Evolutionary conservation across 2,329 filamentous ascomycete genomes (phyloP), one percentile per base, ranked within the genome.

Genomic region (Pseudogymnoascus verrucosus): DNA sequence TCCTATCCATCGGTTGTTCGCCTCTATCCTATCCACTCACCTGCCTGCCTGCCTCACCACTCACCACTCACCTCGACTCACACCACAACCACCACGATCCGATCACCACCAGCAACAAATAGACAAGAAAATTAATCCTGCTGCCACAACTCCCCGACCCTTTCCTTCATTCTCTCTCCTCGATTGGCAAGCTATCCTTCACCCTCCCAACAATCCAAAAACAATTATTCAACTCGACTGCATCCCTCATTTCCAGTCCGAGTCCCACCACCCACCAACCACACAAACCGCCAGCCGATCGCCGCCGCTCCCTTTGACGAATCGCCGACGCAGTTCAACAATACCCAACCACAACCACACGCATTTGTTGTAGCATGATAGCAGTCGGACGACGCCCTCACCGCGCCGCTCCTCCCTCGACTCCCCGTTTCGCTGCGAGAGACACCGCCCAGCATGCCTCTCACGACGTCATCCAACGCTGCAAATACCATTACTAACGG

Each of bases 381-480:
- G 44, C 44, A 28, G 44, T 51, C 44, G 23, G 3, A 14, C 44
- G 44, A 51, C 44, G 44, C 44, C 44, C 44, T 51, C 44, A 51
- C 44, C 44, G 44, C 23, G 44, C 44, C 44, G 44, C 44, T 28
- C 44, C 44, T 51, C 44, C 44, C 44, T 51, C 44, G 44, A 51
- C 44, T 28, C 23, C 23, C 44, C 23, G 23, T 51, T 28, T 14
- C 44, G 44, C 44, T 51, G 44, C 23, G 44, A 51, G 12, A 51
- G 19, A 14, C 44, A 8, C 7, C 14, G 44, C 44, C 44, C 44
- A 51, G 44, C 54, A 74, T 74, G 71, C 70, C 72, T 28, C 67
- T 70, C 37, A 66, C 71, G 65, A 70, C 69, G 62, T 69, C 71
- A 67, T 69, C 71, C 36, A 68, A 64, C 44, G 67, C 64, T 54